These are phyloP conservation scores for Echites panduratus DNA, from an alignment of 257 asterid genomes.

Conservation along the genomic window DNA sequence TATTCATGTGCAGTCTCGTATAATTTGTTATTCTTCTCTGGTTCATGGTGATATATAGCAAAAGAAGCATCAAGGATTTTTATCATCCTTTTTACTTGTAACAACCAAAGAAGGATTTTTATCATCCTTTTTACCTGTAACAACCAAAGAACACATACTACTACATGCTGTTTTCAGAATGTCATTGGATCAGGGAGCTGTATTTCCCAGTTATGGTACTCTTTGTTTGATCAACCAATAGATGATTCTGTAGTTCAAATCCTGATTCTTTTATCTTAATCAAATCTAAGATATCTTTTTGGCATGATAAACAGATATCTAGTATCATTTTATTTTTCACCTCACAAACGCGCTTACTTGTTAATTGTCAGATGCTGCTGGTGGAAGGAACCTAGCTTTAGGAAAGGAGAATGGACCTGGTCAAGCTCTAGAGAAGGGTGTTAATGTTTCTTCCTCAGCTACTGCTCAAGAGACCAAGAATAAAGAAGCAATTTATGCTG, in stretches of 20 bases:
- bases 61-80: background rate
- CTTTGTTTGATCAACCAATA: conserved; percentile 5
- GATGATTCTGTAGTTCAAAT: background rate
- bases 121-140: background rate
- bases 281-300: background rate
- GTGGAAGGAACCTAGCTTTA: conserved; percentile 51
- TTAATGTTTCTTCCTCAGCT: conserved; percentile 31
- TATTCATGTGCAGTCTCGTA: background rate
- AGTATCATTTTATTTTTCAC: conserved; percentile 11
- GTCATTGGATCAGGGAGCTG: background rate
- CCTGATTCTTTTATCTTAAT: background rate
- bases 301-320: background rate
- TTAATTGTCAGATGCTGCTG: conserved; percentile 49
- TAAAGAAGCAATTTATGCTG: conserved; percentile 35
- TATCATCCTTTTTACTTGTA: background rate
- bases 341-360: background rate
- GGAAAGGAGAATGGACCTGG: conserved; percentile 40
- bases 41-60: background rate
- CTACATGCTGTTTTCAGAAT: background rate
- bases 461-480: conserved; percentile 42
- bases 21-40: background rate
- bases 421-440: conserved; percentile 42
- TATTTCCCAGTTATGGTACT: background rate
- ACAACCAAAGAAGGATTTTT: background rate
- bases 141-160: background rate